Percentiles rank a stretch among this genome's conserved stretches.
These are phyloP conservation scores for Phanerochaete sordida DNA, from an alignment of 768 basidiomycete species.

Conservation along the genomic window DNA sequence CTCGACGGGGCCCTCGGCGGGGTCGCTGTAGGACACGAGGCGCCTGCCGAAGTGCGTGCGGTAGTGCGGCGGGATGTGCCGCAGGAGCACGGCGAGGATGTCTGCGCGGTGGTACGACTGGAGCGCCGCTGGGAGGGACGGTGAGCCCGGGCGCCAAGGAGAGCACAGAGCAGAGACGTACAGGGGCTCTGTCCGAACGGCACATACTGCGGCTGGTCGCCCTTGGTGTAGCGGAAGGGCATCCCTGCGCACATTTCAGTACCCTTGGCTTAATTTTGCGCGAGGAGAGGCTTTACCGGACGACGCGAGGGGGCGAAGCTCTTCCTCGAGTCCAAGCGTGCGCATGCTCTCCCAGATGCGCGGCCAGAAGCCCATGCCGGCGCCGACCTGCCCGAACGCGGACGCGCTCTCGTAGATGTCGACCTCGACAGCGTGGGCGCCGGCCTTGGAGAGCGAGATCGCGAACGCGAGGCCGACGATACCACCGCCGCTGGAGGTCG, in stretches of 20 bases:
- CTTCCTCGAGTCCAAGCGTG: conserved; percentile 17
- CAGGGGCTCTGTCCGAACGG: neutral
- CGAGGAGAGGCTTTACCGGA: neutral
- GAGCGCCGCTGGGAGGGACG: neutral
- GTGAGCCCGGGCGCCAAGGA: neutral
- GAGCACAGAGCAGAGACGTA: neutral
- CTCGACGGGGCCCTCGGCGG: conserved; percentile 3
- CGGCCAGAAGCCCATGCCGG: conserved; percentile 22
- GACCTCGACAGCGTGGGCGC: conserved; percentile 14
- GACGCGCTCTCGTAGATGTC: conserved; percentile 24
- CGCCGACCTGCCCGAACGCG: conserved; percentile 19
- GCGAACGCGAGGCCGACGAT: conserved; percentile 25
- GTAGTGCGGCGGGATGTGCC: conserved; percentile 18
- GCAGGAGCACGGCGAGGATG: conserved; percentile 23
- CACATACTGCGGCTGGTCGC: conserved; percentile 8
- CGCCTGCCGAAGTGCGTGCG: conserved; percentile 27
- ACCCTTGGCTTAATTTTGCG: neutral
- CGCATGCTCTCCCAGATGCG: conserved; percentile 20
- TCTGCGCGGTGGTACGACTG: conserved; percentile 25
- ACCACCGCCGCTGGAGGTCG: conserved; percentile 21
- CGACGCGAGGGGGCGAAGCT: neutral
- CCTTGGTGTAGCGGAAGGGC: conserved; percentile 11
- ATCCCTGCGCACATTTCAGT: neutral
- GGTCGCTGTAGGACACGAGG: conserved; percentile 24
- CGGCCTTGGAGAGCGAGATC: conserved; percentile 15